Conservation (phyloP, 768 basidiomycete species). For the Dioszegia crocea region DNA sequence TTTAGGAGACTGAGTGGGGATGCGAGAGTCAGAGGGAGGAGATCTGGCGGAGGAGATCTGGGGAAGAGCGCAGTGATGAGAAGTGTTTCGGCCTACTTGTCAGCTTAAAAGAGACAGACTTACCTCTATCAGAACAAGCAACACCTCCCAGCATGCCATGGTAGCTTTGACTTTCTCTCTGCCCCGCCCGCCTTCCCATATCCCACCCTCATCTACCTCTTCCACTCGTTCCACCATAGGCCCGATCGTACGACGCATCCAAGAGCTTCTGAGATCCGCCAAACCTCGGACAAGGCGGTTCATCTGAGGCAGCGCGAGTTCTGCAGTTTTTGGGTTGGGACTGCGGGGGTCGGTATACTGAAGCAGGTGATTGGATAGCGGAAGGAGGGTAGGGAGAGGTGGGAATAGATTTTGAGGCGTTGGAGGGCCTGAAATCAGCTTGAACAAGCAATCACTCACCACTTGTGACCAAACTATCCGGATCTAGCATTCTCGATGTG, state of each 20-base stretch:
- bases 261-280: conserved; percentile 29
- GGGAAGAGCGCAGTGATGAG: conserved; percentile 42
- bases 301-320: conserved; percentile 18
- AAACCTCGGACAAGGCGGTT: conserved; percentile 16
- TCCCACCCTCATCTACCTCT: conserved; percentile 38
- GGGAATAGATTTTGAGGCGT: conserved; percentile 40
- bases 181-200: conserved; percentile 32
- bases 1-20: conserved; percentile 13
- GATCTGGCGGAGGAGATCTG: conserved; percentile 15
- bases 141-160: conserved; percentile 29
- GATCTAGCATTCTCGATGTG: conserved; percentile 21
- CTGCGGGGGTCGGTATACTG: conserved; percentile 5
- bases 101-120: conserved; percentile 8
- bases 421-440: conserved; percentile 27
- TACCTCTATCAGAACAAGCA: conserved; percentile 41
- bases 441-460: conserved; percentile 19
- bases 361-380: conserved; percentile 17
- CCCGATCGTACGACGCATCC: conserved; percentile 24
- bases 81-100: conserved; percentile 39
- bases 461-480: conserved; percentile 24
- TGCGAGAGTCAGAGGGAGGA: conserved; percentile 21
- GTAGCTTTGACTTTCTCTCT: conserved; percentile 34
- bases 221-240: conserved; percentile 35
- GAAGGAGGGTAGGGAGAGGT: conserved; percentile 27
- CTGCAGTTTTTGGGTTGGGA: conserved; percentile 20